These are phyloP conservation scores for Heliamphora exappendiculata DNA, from an alignment of 148 eudicot genomes.

Conservation along the genomic window DNA sequence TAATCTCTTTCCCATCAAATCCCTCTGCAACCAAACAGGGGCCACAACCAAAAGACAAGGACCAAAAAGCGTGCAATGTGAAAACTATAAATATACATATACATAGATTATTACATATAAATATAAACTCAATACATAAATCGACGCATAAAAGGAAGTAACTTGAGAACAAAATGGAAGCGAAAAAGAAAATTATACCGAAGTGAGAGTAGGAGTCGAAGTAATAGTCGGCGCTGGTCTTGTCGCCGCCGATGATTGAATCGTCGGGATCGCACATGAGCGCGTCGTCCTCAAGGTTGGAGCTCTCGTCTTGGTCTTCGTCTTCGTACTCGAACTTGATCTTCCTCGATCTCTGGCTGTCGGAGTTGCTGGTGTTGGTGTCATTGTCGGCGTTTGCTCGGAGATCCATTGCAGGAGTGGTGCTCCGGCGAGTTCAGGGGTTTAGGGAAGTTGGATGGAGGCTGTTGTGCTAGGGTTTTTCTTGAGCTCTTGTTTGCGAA, in stretches of 20 bases:
- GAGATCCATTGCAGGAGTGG: conserved; percentile 34
- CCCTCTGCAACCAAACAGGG: no score
- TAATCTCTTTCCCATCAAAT: not conserved
- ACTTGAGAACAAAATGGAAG: not conserved
- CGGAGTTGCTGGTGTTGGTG: conserved; percentile 11
- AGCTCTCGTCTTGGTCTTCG: conserved; percentile 39
- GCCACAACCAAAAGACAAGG: not conserved
- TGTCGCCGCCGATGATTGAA: conserved; percentile 36
- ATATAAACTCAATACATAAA: not conserved
- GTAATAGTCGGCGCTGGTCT: conserved; percentile 97
- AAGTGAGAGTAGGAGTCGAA: conserved; percentile 98
- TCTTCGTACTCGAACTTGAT: conserved; percentile 33
- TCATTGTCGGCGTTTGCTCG: conserved; percentile 16
- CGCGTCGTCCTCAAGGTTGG: conserved; percentile 39
- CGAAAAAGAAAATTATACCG: conserved; percentile 30
- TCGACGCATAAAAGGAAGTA: not conserved
- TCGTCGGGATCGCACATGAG: conserved; percentile 48
- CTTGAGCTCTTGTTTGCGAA: no score
- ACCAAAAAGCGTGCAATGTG: not conserved
- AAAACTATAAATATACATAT: not conserved
- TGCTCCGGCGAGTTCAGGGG: conserved; percentile 15
- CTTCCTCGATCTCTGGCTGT: conserved; percentile 18
- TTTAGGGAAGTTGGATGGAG: conserved; percentile 10
- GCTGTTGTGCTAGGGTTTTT: conserved; percentile 3
- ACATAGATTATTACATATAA: not conserved